Base-by-base conservation (phyloP, 108 stramenopile genomes). In the Licmophora abbreviata region DNA sequence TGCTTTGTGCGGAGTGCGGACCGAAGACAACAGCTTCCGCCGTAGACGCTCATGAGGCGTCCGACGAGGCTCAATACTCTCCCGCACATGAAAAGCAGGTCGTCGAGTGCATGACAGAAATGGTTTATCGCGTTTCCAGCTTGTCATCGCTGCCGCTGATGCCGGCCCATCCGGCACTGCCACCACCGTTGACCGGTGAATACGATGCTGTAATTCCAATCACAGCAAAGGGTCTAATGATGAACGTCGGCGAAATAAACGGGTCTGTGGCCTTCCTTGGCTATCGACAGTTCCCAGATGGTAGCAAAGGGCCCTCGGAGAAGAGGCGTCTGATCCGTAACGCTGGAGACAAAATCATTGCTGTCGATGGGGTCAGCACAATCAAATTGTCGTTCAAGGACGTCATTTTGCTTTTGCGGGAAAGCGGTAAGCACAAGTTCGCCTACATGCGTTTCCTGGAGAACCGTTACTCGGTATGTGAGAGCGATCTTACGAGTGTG, bases 241-340 rank as follows among this genome's bases (percentile, higher is more conserved):
- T 91, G 73, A 91, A 91, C 66, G 89, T 91, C 17, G 89, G 85
- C 0, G 89, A 91, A 69, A 54, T 80, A 12, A 37, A 82, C 33
- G 83, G 83, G 3, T 68, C 65, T 33, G 89, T 91, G 10, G 73
- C 83, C 1, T 91, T 91, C 66, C 74, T 79, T 36, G 89, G 77
- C 11, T 86, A 81, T 54, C 64, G 85, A 11, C 52, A 28, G 8
- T 58, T 75, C 26, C 72, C 80, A 0, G 64, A 86, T 53, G 84
- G 83, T 23, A 58, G 44, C 23, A 80, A 74, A 44, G 85, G 89
- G 14, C 89, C 85, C 2, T 58, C 85, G 7, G 89, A 91, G 53
- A 24, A 65, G 0, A 69, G 61, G 10, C 67, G 67, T 20, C 75
- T 91, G 10, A 59, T 91, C 46, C 80, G 80, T 1, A 70, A 63